Base-by-base conservation (phyloP, 192 early-diverging fungal genomes). In the Gamsiella multidivaricata region DNA sequence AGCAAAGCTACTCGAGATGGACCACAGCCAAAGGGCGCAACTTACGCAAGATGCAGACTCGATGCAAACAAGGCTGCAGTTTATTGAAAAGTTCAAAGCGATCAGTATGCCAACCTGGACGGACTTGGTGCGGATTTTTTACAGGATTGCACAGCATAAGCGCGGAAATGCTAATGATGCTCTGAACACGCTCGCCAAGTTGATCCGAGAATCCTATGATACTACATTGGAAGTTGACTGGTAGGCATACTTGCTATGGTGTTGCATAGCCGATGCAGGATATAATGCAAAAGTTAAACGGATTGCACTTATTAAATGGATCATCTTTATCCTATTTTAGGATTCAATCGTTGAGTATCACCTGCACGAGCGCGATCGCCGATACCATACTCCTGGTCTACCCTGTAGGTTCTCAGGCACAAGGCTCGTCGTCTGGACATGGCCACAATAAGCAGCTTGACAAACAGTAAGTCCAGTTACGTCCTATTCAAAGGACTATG, bases 121-220 rank as follows among this genome's bases (percentile, higher is more conserved):
- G 9, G 55, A 36, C 15, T 31, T 73, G 15, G 34, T 65, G 12
- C 62, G 49, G 11, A 28, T 33, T 5, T 73, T 73, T 45, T 73
- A 73, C 39, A 64, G 34, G 26, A 50, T 65, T 12, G 45, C 61
- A 0, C 70, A 73, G 20, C 70, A 65, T 17, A 73, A 73, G 26
- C 62, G 62, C 17, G 49, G 62, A 1, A 51, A 52, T 37, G 70
- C 54, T n/a, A 73, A 73, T 36, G 20, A 17, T 41, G 60, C 45
- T 0, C 43, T 73, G 55, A 65, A 65, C 31, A 51, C 29, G 23
- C 32, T 73, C 6, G 70, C 70, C 11, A 9, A 1, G 18, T 55
- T 33, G 7, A 52, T 73, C 15, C n/a, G 29, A 20, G 20, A 51
- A 7, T 52, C 12, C 29, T 65, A 63, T 31, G 55, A 65, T 39